These are phyloP conservation scores for Metschnikowia cubensis DNA, from an alignment of 805 yeast species.

Conservation along the genomic window DNA sequence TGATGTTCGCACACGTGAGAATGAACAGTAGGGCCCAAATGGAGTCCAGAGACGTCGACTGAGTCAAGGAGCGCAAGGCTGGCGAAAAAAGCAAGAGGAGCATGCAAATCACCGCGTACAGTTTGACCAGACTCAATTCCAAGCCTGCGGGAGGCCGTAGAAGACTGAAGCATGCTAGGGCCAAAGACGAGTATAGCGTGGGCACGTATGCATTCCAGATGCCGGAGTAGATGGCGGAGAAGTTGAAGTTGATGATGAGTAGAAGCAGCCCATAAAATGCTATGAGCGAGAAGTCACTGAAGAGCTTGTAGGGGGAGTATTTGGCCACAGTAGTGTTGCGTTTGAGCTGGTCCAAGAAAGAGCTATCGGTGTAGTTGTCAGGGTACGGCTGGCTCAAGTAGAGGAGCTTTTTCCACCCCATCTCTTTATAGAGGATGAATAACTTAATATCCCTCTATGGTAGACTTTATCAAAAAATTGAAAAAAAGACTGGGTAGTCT, in stretches of 20 bases:
- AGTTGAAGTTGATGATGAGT: slow-evolving; percentile 62
- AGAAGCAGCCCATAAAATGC: slow-evolving; percentile 63
- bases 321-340: slow-evolving; percentile 70
- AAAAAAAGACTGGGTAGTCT: no score
- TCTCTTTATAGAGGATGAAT: no score
- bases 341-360: slow-evolving; percentile 76
- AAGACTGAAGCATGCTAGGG: slow-evolving; percentile 2
- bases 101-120: slow-evolving; percentile 64
- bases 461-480: no score
- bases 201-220: slow-evolving; percentile 50
- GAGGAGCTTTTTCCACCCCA: slow-evolving; percentile 71
- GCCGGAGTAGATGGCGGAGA: slow-evolving; percentile 52
- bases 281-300: slow-evolving; percentile 66
- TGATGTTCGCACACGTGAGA: slow-evolving; percentile 64
- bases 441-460: no score
- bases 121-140: slow-evolving; percentile 20
- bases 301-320: slow-evolving; percentile 61
- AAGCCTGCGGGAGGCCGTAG: slow-evolving; percentile 5
- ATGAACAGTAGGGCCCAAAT: slow-evolving; percentile 90
- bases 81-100: slow-evolving; percentile 80
- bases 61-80: slow-evolving; percentile 80
- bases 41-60: slow-evolving; percentile 87
- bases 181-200: slow-evolving; percentile 25
- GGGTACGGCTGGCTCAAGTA: slow-evolving; percentile 86
- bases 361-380: slow-evolving; percentile 82